Evolutionary conservation across 1,284 basidiomycete species (phyloP).

Genomic region (Ganoderma lingzhi): DNA sequence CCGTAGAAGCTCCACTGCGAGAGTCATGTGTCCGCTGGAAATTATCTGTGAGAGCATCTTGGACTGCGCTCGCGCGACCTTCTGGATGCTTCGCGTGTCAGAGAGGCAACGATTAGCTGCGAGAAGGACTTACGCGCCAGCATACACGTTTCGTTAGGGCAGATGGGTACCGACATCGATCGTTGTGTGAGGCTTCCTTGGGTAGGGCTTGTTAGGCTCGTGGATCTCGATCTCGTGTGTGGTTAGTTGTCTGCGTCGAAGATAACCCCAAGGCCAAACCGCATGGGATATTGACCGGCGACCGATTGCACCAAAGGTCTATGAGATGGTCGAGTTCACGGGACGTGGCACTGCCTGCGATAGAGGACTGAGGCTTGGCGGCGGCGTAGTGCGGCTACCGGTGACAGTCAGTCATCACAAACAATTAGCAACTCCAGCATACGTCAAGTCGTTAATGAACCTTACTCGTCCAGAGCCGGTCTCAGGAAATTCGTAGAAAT

Average conservation of each 20-base stretch:
- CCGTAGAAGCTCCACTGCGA: not conserved
- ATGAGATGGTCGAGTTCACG: not conserved
- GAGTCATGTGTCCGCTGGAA: slow-evolving; percentile 2
- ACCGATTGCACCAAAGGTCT: not conserved
- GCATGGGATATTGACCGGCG: not conserved
- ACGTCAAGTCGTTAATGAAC: not conserved
- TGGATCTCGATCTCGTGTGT: slow-evolving; percentile 8
- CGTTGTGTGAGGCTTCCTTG: slow-evolving; percentile 6
- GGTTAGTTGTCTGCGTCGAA: not conserved
- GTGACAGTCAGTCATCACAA: not conserved
- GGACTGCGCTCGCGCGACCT: not conserved
- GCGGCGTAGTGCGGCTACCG: not conserved
- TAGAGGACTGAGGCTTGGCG: not conserved
- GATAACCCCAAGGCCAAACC: not conserved
- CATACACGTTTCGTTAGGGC: not conserved
- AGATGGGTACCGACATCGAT: not conserved
- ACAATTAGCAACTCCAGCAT: not conserved
- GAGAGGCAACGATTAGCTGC: not conserved
- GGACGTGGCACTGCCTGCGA: not conserved
- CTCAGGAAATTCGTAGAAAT: too few species aligned
- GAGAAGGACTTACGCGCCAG: not conserved
- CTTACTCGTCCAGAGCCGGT: not conserved
- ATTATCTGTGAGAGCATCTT: not conserved
- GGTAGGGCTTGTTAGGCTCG: not conserved
- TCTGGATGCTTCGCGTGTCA: not conserved